Evolutionary conservation across 2,329 filamentous ascomycete genomes (phyloP).

Genomic region (Cladosporium sp.): DNA sequence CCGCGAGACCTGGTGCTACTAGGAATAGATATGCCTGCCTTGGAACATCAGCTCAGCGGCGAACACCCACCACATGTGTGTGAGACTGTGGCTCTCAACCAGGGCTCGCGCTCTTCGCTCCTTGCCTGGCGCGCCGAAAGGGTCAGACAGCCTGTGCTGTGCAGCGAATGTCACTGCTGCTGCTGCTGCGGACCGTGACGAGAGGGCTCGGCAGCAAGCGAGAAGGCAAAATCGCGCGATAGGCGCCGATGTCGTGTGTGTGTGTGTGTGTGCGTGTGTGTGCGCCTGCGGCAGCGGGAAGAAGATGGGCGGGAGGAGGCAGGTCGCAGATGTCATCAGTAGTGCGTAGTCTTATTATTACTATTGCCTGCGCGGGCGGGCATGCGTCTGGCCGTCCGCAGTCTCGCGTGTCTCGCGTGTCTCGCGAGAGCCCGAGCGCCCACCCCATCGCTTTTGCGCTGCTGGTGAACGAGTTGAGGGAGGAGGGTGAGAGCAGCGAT

Average conservation of each 20-base stretch:
- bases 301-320: not conserved
- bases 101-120: not conserved
- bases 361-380: not conserved
- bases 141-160: not conserved
- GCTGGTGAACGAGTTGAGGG: not conserved
- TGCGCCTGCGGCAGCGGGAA: not conserved
- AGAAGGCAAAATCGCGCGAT: conserved; percentile 13
- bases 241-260: conserved; percentile 11
- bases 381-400: not conserved
- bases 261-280: not conserved
- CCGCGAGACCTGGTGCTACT: not conserved
- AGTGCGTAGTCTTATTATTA: not conserved
- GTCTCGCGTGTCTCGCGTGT: not conserved
- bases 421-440: not conserved
- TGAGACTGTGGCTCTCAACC: not conserved
- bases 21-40: not conserved
- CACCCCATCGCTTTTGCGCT: conserved; percentile 1
- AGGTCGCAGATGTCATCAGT: conserved; percentile 7
- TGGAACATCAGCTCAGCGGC: not conserved
- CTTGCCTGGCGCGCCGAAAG: not conserved
- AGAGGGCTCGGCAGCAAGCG: conserved; percentile 18
- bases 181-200: conserved; percentile 8
- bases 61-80: not conserved
- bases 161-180: not conserved
- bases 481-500: not conserved